Evolutionary conservation across 176 grass and related monocot species (phyloP), one percentile per base, ranked within the genome.

Genomic region (Lolium rigidum): DNA sequence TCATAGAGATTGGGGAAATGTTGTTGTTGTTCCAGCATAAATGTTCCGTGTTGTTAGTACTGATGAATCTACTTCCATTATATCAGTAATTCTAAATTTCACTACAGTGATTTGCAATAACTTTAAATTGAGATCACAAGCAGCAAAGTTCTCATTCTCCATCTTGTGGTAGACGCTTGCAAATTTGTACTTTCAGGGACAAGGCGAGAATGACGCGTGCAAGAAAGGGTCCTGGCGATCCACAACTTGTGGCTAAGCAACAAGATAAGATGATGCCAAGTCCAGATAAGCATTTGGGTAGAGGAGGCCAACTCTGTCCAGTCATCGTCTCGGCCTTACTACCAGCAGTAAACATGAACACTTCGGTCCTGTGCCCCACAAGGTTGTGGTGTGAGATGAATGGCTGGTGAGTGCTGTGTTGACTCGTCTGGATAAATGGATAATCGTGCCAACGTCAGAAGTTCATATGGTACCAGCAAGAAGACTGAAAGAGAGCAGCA

Each of bases 281-380:
- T 84, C 56, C 11, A 80, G 87, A 89, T 89, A 89, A 84, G 67
- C 82, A 80, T 74, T 20, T 1, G 82, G 82, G 55, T 28, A 9
- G 81, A 57, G 9, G 66, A 56, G 73, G 68, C 22, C 28, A 3
- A 37, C 35, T 63, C 54, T 14, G 65, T 72, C 50, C 51, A 50
- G 80, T 77, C 86, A 17, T 70, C 73, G 0, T 78, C 80, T 8
- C 5, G 22, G 13, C 37, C 49, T 69, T 51, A 17, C 77, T 15
- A n/a, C 7, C 24, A 37, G 17, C 11, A 21, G 18, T 35, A 80
- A 80, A 87, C 37, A 66, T 6, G 46, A 58, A 74, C 78, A 37
- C 49, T 39, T 86, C 28, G 5, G 18, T 46, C 48, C 63, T 17
- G 59, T 80, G 9, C 28, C 13, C 26, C 20, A 31, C 28, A 31